Evolutionary conservation across 768 basidiomycete genomes (phyloP).

Genomic region (Tulasnella sp.): DNA sequence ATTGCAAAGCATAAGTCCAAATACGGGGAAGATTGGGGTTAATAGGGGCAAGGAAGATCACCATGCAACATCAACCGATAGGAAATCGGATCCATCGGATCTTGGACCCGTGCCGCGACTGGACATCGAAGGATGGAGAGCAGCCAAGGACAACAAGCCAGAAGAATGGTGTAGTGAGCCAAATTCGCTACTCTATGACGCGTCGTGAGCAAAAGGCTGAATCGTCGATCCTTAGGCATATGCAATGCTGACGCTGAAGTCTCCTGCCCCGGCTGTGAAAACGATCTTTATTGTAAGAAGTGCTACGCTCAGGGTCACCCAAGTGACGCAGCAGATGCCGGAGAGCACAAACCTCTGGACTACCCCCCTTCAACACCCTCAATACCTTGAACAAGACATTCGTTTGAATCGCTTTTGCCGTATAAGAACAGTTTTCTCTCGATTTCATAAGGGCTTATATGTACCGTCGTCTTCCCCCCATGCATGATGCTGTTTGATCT

Average conservation of each 20-base stretch:
- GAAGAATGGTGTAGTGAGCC: slow-evolving; percentile 18
- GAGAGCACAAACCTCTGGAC: slow-evolving; percentile 16
- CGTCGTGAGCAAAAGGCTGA: neutral
- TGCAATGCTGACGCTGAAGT: slow-evolving; percentile 13
- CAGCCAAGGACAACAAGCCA: slow-evolving; percentile 18
- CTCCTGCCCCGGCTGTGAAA: slow-evolving; percentile 11
- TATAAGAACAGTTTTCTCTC: neutral
- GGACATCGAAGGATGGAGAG: slow-evolving; percentile 19
- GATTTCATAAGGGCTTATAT: neutral
- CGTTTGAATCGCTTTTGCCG: neutral
- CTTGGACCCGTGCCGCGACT: slow-evolving; percentile 10
- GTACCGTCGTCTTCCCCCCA: neutral
- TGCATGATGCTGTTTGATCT: neutral
- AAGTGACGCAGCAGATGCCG: neutral
- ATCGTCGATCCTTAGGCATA: neutral
- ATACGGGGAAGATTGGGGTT: slow-evolving; percentile 18
- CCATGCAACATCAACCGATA: neutral
- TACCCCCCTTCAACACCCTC: slow-evolving; percentile 1
- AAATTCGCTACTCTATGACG: neutral
- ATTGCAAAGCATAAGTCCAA: slow-evolving; percentile 12
- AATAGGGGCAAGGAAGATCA: neutral
- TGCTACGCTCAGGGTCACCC: slow-evolving; percentile 12
- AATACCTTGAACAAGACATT: neutral
- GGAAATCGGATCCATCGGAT: neutral
- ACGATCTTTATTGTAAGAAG: slow-evolving; percentile 16